Evolutionary conservation across 345 rosid species (phyloP).

Genomic region (Heritiera littoralis): DNA sequence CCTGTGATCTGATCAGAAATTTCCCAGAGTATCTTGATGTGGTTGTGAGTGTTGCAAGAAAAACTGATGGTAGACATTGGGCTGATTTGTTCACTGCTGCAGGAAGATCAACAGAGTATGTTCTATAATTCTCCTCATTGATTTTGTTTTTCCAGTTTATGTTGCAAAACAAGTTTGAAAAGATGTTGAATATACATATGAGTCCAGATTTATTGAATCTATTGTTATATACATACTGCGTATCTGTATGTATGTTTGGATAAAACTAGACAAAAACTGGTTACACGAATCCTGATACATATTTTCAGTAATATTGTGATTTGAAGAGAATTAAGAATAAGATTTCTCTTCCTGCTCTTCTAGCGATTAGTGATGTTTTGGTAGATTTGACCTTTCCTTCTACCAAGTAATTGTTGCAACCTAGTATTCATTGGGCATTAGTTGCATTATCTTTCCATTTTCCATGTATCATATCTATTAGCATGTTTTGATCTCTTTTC

Average conservation of each 20-base stretch:
- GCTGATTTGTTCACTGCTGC: constrained; percentile 93
- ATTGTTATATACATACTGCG: background rate
- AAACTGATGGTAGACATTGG: constrained; percentile 99
- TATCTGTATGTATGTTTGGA: background rate
- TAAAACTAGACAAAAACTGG: background rate
- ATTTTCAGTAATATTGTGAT: background rate
- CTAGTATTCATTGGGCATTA: background rate
- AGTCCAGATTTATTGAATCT: background rate
- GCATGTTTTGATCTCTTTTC: background rate
- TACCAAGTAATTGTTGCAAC: background rate
- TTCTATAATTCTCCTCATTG: constrained; percentile 20
- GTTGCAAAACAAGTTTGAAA: constrained; percentile 7
- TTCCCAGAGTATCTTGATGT: constrained; percentile 91
- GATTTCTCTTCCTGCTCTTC: background rate
- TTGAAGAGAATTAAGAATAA: background rate
- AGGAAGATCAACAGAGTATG: constrained; percentile 97
- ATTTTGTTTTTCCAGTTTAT: background rate
- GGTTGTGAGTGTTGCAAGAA: constrained; percentile 97
- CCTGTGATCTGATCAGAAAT: constrained; percentile 83
- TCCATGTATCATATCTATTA: background rate
- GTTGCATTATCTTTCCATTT: background rate
- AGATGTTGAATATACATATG: constrained; percentile 4
- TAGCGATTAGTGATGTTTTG: background rate
- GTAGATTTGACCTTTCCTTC: constrained; percentile 3
- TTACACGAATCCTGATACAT: background rate